Base-by-base conservation (phyloP, 257 asterid species). In the Jacaranda copaia region DNA sequence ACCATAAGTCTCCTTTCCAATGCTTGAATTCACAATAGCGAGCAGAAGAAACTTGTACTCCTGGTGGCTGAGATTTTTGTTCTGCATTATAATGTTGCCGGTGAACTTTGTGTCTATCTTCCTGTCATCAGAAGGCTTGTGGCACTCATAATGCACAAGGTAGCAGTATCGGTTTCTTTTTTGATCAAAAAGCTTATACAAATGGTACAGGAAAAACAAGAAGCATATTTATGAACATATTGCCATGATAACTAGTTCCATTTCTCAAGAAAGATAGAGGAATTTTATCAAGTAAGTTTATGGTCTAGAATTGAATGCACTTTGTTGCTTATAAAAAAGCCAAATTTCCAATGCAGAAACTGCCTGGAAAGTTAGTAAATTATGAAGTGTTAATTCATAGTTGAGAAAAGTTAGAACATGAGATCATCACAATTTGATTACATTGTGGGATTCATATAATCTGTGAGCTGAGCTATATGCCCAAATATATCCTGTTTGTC, bases 1-100 rank as follows among this genome's bases (percentile, higher is more conserved):
- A 20, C 68, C 70, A 64, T 85, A 85, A 0, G 85, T 83, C 39
- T 78, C 79, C 73, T 83, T 87, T 4, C 89, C 89, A 40, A 85
- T 83, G 25, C 89, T 87, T 2, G 87, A 85, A n/a, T 60, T 84
- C 58, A 86, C 86, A 13, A 83, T 73, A 58, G 83, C 79, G n/a
- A 80, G 81, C 35, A 86, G 35, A 2, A 83, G 80, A 51, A 86
- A 83, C 58, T 82, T 75, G 80, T 83, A 39, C 60, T 83, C 83
- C 1, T 55, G 68, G 46, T 55, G 69, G 14, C 83, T 83, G 2
- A 83, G 88, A 49, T 81, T 79, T 39, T 77, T 77, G 88, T 86
- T 81, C 32, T 86, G 76, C 16, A 32, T 14, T n/a, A 83, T 68
- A 38, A 80, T 59, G 15, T 77, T 60, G 25, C 87, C 87, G 8